Base-by-base conservation (phyloP, 2,329 filamentous ascomycete species). In the Xylaria sp. region DNA sequence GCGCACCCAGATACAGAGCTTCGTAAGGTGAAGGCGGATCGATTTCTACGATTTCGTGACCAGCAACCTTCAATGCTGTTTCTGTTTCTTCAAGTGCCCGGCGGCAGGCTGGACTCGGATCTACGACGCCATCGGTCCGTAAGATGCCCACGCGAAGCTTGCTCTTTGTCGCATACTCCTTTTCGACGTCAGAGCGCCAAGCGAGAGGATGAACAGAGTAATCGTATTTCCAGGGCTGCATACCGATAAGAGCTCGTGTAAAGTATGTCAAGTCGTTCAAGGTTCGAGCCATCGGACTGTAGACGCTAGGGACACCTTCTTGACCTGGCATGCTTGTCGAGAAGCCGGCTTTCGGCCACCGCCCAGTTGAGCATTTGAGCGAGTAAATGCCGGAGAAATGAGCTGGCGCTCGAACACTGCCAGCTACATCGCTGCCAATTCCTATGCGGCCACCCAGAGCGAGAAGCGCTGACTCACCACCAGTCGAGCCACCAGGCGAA, bases 371-470 rank as follows among this genome's bases (percentile, higher is more conserved):
- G 80, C 94, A 97, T 39, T 92, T 89, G 27, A 97, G 81, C 20
- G 91, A 91, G 79, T 97, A 97, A 77, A 95, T 93, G 9, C 94
- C 94, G 1, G 92, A 92, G 82, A 94, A 97, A 73, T 97, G 93
- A 5, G 94, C 95, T 0, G 94, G 95, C 1, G 87, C 90, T 59
- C 94, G 87, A 5, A 97, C 94, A 17, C 92, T 96, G 33, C 95
- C 94, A 15, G 94, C 94, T 17, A 97, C 94, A 78, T 97, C 94
- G 54, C 91, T 94, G 10, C 94, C 95, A 71, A 97, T 91, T 45
- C 94, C 94, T 67, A 97, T 96, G 44, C 94, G 86, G 51, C 93
- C 93, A 42, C 92, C 92, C 54, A 93, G 86, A 1, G 94, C 94
- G 3, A 97, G 83, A 2, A 97, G 82, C 0, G 94, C 94, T 5